A percentile compares a stretch with the other conserved stretches of the same genome.
These are phyloP conservation scores for Aspergillus ochraceoroseus DNA, from an alignment of 2,329 filamentous ascomycete genomes.

Conservation along the genomic window DNA sequence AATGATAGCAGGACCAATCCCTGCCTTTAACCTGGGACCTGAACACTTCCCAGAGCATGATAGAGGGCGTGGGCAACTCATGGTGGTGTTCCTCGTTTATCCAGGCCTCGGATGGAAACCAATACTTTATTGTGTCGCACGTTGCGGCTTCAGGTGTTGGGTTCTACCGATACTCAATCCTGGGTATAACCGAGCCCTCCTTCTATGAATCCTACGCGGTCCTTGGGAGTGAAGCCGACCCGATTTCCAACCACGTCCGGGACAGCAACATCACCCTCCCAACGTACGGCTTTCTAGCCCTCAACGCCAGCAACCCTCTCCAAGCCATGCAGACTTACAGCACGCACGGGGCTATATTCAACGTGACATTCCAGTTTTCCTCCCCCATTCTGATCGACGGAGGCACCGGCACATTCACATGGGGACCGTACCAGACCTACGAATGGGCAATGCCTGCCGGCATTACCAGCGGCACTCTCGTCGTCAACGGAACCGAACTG, in stretches of 20 bases:
- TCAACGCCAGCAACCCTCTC: background rate
- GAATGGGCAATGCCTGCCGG: conserved; percentile 3
- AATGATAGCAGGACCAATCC: too few relatives aligned
- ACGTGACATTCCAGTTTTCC: background rate
- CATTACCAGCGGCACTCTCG: background rate
- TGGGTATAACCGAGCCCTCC: background rate
- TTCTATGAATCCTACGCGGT: background rate
- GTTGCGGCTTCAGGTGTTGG: background rate
- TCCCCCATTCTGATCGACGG: background rate
- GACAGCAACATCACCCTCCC: background rate
- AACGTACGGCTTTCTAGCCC: background rate
- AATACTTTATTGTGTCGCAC: background rate
- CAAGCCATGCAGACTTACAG: background rate
- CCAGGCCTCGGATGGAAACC: background rate
- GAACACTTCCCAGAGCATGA: too few relatives aligned
- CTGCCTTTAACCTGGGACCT: too few relatives aligned
- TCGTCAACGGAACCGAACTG: background rate
- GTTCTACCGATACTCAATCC: background rate
- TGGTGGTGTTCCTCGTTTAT: too few relatives aligned
- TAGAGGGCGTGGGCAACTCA: too few relatives aligned
- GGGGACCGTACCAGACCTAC: background rate
- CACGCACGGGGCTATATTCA: background rate
- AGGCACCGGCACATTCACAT: background rate
- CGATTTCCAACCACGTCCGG: background rate
- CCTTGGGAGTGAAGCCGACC: too few relatives aligned